A percentile compares a stretch with the other conserved stretches of the same genome.
phyloP scores from a whole-genome alignment of 768 basidiomycete species.

The Boletus sp. region DNA sequence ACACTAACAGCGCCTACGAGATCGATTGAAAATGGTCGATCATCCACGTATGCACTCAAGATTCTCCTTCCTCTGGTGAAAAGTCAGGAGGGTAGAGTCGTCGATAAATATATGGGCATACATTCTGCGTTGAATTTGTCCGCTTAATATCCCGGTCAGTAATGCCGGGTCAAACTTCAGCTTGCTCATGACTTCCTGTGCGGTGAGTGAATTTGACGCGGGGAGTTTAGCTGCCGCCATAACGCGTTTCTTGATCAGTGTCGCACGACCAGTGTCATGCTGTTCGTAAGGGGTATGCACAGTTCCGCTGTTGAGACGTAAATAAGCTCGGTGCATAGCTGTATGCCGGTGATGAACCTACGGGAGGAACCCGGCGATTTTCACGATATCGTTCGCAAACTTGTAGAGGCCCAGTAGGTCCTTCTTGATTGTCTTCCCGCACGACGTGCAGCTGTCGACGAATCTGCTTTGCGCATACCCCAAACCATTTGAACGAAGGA shows the following conservation, averaged over 20 bases:
- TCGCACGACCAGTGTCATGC: slow-evolving; percentile 20
- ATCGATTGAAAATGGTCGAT: too few relatives aligned
- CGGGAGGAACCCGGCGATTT: slow-evolving; percentile 28
- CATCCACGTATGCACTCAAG: too few relatives aligned
- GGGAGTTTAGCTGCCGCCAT: slow-evolving; percentile 3
- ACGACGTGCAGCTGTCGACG: slow-evolving; percentile 31
- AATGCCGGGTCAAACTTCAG: slow-evolving; percentile 8
- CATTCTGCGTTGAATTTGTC: slow-evolving; percentile 21
- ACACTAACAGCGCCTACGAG: too few relatives aligned
- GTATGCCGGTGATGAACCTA: slow-evolving; percentile 9
- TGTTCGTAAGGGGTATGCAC: slow-evolving; percentile 25
- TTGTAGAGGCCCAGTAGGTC: slow-evolving; percentile 38
- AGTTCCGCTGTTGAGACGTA: slow-evolving; percentile 30
- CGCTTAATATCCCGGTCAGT: background rate
- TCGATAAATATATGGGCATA: slow-evolving; percentile 4
- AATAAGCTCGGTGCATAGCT: background rate
- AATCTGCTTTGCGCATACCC: slow-evolving; percentile 51
- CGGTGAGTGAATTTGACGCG: background rate
- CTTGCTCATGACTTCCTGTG: background rate
- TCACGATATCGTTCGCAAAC: slow-evolving; percentile 36
- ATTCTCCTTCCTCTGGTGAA: too few relatives aligned
- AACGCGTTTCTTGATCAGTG: slow-evolving; percentile 18
- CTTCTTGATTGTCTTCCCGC: slow-evolving; percentile 37
- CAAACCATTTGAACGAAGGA: slow-evolving; percentile 34
- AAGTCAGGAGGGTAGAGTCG: background rate